phyloP scores from a whole-genome alignment of 331 rosid genomes.

The Acacia concinna region DNA sequence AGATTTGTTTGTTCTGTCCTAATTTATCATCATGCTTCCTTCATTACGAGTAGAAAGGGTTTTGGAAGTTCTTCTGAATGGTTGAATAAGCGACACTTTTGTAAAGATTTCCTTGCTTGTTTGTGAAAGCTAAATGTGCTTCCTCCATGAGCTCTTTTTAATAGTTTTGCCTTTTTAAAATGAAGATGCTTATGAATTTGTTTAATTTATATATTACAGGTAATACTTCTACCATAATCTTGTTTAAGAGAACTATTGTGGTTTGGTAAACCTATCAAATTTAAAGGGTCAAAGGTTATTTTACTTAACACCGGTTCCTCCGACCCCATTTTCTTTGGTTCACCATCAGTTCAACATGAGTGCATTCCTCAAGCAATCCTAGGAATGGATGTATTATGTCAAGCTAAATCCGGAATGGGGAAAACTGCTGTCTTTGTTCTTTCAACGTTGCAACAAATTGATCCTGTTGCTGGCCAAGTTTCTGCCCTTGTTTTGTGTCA shows the following conservation, averaged over 20 bases:
- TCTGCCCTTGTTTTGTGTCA: slow-evolving; percentile 79
- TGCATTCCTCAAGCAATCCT: slow-evolving; percentile 86
- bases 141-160: background rate
- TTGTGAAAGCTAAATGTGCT: background rate
- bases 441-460: slow-evolving; percentile 77
- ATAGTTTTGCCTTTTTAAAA: background rate
- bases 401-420: slow-evolving; percentile 87
- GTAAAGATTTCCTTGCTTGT: background rate
- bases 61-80: background rate
- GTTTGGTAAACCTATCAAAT: slow-evolving; percentile 61
- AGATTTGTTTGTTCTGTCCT: background rate
- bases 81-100: background rate
- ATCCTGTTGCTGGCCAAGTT: slow-evolving; percentile 78
- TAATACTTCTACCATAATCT: slow-evolving; percentile 57
- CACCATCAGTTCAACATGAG: slow-evolving; percentile 82
- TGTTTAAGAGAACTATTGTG: slow-evolving; percentile 53
- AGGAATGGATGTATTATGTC: slow-evolving; percentile 88
- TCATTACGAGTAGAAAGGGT: background rate
- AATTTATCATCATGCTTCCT: background rate
- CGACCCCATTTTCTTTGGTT: slow-evolving; percentile 61
- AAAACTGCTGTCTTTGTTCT: slow-evolving; percentile 87
- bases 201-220: slow-evolving; percentile 47
- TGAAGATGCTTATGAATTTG: background rate
- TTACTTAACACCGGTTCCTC: slow-evolving; percentile 65
- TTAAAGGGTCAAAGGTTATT: slow-evolving; percentile 48